Percentiles rank a stretch among this genome's conserved stretches.
Evolutionary conservation across 176 grass and related monocot genomes (phyloP).

Genomic region (Zea luxurians): DNA sequence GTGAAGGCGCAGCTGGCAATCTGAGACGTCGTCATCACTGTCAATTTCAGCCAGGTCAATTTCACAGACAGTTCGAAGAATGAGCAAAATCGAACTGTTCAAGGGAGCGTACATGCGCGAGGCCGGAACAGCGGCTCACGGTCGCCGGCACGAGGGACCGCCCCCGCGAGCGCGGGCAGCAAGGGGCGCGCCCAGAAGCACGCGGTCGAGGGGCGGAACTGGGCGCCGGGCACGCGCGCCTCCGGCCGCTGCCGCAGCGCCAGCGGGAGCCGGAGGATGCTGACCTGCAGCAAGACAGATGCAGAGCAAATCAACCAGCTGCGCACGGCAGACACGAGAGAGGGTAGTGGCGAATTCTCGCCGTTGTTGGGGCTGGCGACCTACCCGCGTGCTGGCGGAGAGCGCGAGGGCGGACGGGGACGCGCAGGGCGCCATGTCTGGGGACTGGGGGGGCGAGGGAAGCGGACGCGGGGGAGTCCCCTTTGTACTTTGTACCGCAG

Average conservation of each 20-base stretch:
- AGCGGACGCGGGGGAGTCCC: neutral
- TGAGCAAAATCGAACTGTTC: neutral
- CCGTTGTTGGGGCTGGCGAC: neutral
- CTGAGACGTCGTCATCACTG: conserved; percentile 74
- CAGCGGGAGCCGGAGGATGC: neutral
- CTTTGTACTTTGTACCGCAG: conserved; percentile 34
- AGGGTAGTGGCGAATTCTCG: neutral
- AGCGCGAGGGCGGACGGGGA: conserved; percentile 24
- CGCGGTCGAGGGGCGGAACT: neutral
- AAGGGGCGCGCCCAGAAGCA: conserved; percentile 19
- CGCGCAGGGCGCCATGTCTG: conserved; percentile 39
- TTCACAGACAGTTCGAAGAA: neutral
- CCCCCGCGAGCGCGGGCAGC: conserved; percentile 25
- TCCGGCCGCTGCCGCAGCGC: conserved; percentile 4
- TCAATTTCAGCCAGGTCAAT: neutral
- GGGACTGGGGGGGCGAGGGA: neutral
- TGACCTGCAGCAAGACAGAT: conserved; percentile 5
- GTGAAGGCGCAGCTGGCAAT: conserved; percentile 90
- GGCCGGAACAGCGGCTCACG: conserved; percentile 43
- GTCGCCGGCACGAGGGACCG: neutral
- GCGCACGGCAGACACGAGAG: neutral
- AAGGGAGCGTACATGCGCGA: conserved; percentile 34
- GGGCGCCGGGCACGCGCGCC: neutral
- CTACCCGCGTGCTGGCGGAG: conserved; percentile 26
- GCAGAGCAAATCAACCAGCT: neutral